A percentile compares a stretch with the other conserved stretches of the same genome.
These are phyloP conservation scores for Betula pendula DNA, from an alignment of 306 rosid genomes.

Conservation along the genomic window DNA sequence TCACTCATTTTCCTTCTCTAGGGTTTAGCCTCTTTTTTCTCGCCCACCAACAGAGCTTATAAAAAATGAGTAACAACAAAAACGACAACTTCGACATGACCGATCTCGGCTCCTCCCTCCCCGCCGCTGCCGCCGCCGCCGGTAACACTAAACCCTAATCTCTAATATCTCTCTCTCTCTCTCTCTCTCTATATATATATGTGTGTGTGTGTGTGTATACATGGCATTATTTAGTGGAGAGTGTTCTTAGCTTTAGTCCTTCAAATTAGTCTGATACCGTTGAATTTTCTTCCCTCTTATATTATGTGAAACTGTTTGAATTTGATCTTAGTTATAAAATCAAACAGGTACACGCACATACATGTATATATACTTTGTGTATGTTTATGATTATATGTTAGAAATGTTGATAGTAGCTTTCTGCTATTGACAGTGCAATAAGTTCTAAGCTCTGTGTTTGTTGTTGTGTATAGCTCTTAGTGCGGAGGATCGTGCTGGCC, in stretches of 20 bases:
- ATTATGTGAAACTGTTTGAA: not conserved
- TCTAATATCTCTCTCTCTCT: not conserved
- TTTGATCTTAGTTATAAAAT: not conserved
- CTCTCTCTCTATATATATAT: not conserved
- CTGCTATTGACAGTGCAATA: not conserved
- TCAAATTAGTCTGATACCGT: not conserved
- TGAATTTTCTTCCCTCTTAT: not conserved
- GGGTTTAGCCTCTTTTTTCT: not conserved
- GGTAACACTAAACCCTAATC: conserved; percentile 24
- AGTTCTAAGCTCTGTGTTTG: conserved; percentile 25
- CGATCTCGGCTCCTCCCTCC: conserved; percentile 36
- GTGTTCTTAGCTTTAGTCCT: not conserved
- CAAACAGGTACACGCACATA: not conserved
- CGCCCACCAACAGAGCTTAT: conserved; percentile 9
- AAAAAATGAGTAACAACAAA: conserved; percentile 14
- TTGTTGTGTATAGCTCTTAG: conserved; percentile 41
- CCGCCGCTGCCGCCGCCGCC: conserved; percentile 52
- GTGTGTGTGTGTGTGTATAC: too few relatives aligned
- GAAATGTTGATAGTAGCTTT: not conserved
- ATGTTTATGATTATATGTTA: not conserved
- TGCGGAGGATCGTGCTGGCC: conserved; percentile 58
- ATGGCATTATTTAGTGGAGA: not conserved
- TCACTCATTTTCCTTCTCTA: conserved; percentile 13
- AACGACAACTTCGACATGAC: conserved; percentile 24
- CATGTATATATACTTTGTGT: not conserved